A percentile compares a stretch with the other conserved stretches of the same genome.
Evolutionary conservation across 139 green algal genomes (phyloP).

Genomic region (Closterium sp.): DNA sequence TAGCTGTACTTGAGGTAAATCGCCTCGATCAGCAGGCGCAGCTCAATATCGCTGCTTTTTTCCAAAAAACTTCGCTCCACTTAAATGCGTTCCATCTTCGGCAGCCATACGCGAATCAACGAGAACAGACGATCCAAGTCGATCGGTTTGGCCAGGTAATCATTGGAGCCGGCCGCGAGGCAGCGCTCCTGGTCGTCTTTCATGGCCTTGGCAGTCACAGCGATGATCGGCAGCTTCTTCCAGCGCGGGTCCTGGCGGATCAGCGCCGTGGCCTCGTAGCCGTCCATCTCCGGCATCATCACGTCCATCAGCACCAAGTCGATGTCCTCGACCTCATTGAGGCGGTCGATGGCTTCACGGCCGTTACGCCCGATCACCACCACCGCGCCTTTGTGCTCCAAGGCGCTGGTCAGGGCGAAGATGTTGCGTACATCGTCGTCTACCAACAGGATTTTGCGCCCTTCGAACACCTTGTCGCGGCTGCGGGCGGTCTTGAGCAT

Average conservation of each 20-base stretch:
- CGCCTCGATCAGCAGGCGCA: too few relatives aligned
- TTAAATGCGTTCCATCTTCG: too few relatives aligned
- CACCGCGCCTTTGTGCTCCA: background rate
- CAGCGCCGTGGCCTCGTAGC: background rate
- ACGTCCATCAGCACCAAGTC: background rate
- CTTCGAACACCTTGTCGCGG: too few relatives aligned
- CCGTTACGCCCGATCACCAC: background rate
- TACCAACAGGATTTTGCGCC: background rate
- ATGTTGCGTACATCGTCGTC: background rate
- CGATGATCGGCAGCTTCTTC: background rate
- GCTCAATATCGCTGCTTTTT: too few relatives aligned
- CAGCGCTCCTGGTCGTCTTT: background rate
- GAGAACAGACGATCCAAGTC: background rate
- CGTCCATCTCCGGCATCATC: background rate
- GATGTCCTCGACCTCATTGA: background rate
- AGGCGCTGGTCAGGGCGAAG: background rate
- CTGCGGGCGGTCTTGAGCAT: too few relatives aligned
- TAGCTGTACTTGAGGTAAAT: too few relatives aligned
- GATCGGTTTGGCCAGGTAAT: background rate
- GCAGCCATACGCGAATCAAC: background rate
- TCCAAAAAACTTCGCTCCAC: too few relatives aligned
- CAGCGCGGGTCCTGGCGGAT: background rate
- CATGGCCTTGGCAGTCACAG: background rate
- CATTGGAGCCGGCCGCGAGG: background rate
- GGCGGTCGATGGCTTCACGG: background rate